phyloP scores from a whole-genome alignment of 495 filamentous ascomycete species.

The Penicillium crystallinum region DNA sequence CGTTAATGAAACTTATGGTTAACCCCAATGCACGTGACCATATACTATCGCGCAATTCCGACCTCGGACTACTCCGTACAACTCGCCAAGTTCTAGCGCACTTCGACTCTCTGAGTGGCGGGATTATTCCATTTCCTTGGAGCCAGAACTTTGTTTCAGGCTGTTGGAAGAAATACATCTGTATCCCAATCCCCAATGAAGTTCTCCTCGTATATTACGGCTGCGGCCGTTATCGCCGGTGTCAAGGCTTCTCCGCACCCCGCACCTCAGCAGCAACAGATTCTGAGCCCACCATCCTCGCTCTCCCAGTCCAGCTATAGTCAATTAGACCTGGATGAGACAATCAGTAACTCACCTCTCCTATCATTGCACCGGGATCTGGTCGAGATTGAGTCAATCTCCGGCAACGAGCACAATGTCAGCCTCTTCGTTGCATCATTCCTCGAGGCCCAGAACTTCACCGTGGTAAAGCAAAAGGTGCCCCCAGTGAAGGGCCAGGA shows the following conservation, averaged over 20 bases:
- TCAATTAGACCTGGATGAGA: conserved; percentile 12
- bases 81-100: neutral
- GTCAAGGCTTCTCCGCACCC: conserved; percentile 33
- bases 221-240: conserved; percentile 17
- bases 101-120: neutral
- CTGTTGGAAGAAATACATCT: neutral
- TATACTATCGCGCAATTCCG: neutral
- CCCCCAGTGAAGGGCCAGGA: conserved; percentile 14
- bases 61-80: conserved; percentile 1
- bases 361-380: conserved; percentile 73
- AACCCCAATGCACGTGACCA: neutral
- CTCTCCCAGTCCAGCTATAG: neutral
- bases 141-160: neutral
- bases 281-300: conserved; percentile 8
- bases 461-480: conserved; percentile 58
- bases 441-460: conserved; percentile 60
- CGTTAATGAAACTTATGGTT: neutral
- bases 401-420: conserved; percentile 64
- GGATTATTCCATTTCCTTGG: neutral
- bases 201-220: conserved; percentile 18
- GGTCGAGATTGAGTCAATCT: conserved; percentile 69
- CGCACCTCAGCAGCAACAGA: conserved; percentile 23
- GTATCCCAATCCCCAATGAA: conserved; percentile 13
- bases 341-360: conserved; percentile 46
- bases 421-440: conserved; percentile 64